Percentiles rank a stretch among this genome's conserved stretches.
Conservation (phyloP, 768 basidiomycete genomes). For the Pilatotrama ljubarskyi region DNA sequence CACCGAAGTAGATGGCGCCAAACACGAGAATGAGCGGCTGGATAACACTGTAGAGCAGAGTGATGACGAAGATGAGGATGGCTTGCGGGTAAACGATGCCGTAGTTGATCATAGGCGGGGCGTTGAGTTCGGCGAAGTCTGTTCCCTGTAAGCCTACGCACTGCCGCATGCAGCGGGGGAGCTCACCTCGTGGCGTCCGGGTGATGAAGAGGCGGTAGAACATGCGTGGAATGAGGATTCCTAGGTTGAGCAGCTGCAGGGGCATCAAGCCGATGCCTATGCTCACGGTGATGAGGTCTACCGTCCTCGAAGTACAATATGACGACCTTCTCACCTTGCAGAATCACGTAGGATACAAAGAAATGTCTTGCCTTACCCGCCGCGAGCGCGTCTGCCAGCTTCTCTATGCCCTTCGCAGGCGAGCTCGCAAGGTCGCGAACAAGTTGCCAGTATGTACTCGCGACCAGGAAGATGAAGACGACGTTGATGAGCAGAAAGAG, state of each 20-base stretch:
- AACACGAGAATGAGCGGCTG: conserved; percentile 95
- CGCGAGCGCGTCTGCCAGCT: conserved; percentile 81
- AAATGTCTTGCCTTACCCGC: conserved; percentile 79
- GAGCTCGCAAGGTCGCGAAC: conserved; percentile 90
- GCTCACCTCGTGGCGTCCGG: conserved; percentile 83
- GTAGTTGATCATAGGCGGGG: conserved; percentile 97
- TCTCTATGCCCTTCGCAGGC: conserved; percentile 92
- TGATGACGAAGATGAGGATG: conserved; percentile 94
- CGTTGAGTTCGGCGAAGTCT: conserved; percentile 97
- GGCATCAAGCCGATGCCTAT: conserved; percentile 93
- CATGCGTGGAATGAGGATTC: conserved; percentile 79
- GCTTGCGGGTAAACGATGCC: conserved; percentile 97
- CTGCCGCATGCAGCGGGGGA: not conserved
- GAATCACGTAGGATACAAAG: conserved; percentile 81
- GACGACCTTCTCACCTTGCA: conserved; percentile 57
- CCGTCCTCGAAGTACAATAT: not conserved
- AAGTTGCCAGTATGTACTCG: conserved; percentile 90
- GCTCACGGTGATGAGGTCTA: conserved; percentile 8
- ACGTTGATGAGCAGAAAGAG: conserved; percentile 90
- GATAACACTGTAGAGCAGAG: conserved; percentile 91
- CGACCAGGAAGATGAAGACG: conserved; percentile 91
- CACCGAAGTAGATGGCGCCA: conserved; percentile 95
- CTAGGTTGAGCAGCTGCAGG: conserved; percentile 88
- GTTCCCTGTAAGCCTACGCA: not conserved
- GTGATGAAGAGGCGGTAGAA: conserved; percentile 77